Evolutionary conservation across 768 basidiomycete species (phyloP), one percentile per base, ranked within the genome.

Genomic region (Mycena haematopus): DNA sequence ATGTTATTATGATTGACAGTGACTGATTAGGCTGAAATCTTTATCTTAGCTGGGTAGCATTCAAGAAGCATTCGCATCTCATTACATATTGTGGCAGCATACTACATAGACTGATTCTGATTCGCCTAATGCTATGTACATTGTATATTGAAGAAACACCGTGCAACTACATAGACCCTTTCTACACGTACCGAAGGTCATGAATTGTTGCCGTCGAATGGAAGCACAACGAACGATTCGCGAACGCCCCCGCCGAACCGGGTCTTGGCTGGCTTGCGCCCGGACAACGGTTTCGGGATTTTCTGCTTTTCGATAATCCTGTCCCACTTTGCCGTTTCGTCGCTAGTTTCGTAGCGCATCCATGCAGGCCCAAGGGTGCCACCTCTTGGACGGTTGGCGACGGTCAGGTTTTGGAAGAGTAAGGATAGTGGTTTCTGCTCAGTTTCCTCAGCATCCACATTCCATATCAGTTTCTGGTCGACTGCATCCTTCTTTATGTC

Each of bases 1-100:
- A 91, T 58, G 84, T 89, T 46, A 93, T 95, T 61, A 88, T 88
- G 74, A 89, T 94, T 71, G 92, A 95, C 71, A 92, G 90, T 66
- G 93, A 94, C 72, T 91, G 52, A 38, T 6, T 6, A 24, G 33
- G 13, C 11, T 21, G 45, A 17, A 6, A 44, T 46, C n/a, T 45
- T 22, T 45, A 45, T 45, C 29, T 27, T 31, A 50, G 19, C 19
- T 15, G 6, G 15, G 9, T 21, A 31, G 49, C 29, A 50, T 29
- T 19, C n/a, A 29, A 50, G 36, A 11, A 24, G 21, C 13, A 13
- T 14, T 24, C 33, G 50, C 36, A 33, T 33, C n/a, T n/a, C 17
- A 15, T 38, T 42, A n/a, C 40, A 42, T 42, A 29, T 31, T 17
- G 49, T 35, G 29, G 29, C 29, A 31, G 24, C 50, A 35, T 27